Evolutionary conservation across 805 yeast species (phyloP).

Genomic region (Metschnikowia lochheadii): DNA sequence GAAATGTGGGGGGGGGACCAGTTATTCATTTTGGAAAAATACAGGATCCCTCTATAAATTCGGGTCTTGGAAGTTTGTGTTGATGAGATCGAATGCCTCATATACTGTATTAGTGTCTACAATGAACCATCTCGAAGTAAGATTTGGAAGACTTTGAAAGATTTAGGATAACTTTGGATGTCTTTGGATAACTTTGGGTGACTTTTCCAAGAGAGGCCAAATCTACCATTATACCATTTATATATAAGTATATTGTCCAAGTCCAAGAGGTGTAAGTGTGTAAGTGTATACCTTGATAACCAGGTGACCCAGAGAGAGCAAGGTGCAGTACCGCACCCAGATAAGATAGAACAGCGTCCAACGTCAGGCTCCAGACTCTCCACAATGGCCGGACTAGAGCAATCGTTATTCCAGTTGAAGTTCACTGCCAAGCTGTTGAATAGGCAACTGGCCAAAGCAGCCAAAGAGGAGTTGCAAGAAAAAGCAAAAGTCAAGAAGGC

Average conservation of each 20-base stretch:
- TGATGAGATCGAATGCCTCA: too few species aligned
- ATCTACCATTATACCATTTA: too few species aligned
- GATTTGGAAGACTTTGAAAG: too few species aligned
- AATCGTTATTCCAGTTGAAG: conserved; percentile 29
- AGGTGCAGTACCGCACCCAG: conserved; percentile 2
- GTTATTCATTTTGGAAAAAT: background rate
- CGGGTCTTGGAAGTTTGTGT: too few species aligned
- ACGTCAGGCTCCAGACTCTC: background rate
- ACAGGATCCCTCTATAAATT: too few species aligned
- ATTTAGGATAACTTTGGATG: too few species aligned
- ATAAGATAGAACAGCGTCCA: background rate
- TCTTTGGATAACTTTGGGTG: too few species aligned
- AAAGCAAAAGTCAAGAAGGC: conserved; percentile 89
- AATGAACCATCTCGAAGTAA: too few species aligned
- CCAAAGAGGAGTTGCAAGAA: conserved; percentile 84
- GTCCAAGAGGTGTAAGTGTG: background rate
- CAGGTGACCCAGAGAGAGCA: background rate
- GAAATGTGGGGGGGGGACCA: background rate
- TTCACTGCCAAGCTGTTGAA: conserved; percentile 93
- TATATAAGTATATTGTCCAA: too few species aligned
- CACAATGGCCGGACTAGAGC: conserved; percentile 27
- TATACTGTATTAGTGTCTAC: too few species aligned
- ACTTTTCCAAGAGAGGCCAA: too few species aligned
- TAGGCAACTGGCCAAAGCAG: conserved; percentile 85
- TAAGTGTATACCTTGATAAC: background rate